Base-by-base conservation (phyloP, 2,329 filamentous ascomycete species). In the Pseudonectria buxi region DNA sequence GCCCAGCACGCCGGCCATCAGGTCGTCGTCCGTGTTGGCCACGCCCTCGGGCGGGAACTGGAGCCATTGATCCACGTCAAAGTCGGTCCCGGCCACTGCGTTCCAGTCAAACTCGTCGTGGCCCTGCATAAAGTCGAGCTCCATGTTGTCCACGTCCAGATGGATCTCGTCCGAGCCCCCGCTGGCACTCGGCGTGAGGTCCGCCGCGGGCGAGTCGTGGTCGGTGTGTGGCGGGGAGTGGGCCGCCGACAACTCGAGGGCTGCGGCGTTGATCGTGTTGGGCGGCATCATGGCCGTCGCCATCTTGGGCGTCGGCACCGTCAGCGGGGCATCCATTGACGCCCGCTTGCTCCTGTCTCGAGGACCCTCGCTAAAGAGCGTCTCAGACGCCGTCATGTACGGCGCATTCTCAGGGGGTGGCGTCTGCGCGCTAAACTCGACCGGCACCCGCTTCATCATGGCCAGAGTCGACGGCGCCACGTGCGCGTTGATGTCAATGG, bases 401-500 rank as follows among this genome's bases (percentile, higher is more conserved):
- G 63, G 61, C 14, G 62, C 50, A 29, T 67, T 67, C 42, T 77
- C 72, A 0, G 72, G 70, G 4, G 73, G 72, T n/a, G 73, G 72
- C 13, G 72, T 77, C 28, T 68, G 65, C 4, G 58, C 62, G 39
- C 51, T 55, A 39, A 63, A 61, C 4, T 64, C 58, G 18, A 59
- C 51, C 14, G 61, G 56, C 14, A 63, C 50, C 37, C 54, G 53
- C 45, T 59, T 57, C 50, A 62, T 56, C 53, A 63, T 57, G 16
- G 50, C 52, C 27, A 56, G 49, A n/a, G 54, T 53, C 14, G 56
- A 51, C 11, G 54, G 56, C 5, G 54, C 51, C 12, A 56, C 49
- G 31, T 54, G 60, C 30, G 61, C 57, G 33, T 63, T 74, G 26
- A 87, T 68, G 37, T 85, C 79, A 43, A 92, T 88, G 37, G 85